These are phyloP conservation scores for Drechslerella stenobrocha DNA, from an alignment of 2,329 filamentous ascomycete genomes.

Conservation along the genomic window DNA sequence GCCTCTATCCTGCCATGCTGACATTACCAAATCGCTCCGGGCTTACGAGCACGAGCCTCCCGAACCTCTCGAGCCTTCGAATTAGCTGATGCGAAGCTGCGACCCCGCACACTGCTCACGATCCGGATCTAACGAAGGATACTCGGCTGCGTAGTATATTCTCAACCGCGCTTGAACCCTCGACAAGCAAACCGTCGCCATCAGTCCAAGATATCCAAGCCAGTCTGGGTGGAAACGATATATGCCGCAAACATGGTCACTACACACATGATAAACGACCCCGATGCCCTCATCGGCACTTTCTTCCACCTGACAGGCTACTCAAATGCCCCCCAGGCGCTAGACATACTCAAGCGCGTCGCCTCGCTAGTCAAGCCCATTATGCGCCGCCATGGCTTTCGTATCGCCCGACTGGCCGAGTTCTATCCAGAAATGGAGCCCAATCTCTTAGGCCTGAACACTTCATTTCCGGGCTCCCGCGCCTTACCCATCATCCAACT, in stretches of 20 bases:
- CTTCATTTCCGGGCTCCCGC: slow-evolving; percentile 31
- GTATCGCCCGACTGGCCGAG: slow-evolving; percentile 75
- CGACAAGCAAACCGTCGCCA: too few species aligned
- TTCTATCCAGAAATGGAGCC: slow-evolving; percentile 69
- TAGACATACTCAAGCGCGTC: slow-evolving; percentile 70
- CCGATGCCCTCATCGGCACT: slow-evolving; percentile 49
- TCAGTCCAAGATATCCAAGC: too few species aligned
- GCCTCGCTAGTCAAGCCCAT: slow-evolving; percentile 91
- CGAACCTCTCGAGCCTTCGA: background rate
- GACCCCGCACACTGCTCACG: too few species aligned
- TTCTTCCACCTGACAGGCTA: slow-evolving; percentile 58
- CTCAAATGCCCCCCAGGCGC: slow-evolving; percentile 59
- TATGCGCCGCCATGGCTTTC: slow-evolving; percentile 85
- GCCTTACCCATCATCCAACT: slow-evolving; percentile 66
- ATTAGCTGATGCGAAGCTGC: background rate
- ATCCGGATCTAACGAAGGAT: too few species aligned
- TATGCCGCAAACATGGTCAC: slow-evolving; percentile 37
- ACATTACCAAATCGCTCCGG: slow-evolving; percentile 5
- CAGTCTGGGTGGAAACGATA: too few species aligned
- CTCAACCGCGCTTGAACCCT: too few species aligned
- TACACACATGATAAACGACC: slow-evolving; percentile 41
- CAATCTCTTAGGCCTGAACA: slow-evolving; percentile 38
- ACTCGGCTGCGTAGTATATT: too few species aligned
- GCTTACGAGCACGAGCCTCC: background rate
- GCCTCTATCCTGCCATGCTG: slow-evolving; percentile 16